Conservation (phyloP, 805 yeast species). For the Candida berthetii region DNA sequence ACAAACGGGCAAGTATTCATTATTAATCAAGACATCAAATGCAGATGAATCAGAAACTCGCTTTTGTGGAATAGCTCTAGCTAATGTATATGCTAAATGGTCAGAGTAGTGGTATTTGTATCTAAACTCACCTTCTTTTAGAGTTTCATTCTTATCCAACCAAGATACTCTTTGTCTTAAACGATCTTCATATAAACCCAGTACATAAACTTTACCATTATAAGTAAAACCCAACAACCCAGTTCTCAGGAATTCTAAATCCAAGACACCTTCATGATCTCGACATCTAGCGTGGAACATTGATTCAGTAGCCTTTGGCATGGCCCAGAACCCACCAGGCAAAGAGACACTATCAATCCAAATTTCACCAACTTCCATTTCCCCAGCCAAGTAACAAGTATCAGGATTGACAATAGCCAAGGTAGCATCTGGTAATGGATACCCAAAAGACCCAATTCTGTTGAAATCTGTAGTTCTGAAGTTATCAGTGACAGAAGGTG, state of each 20-base stretch:
- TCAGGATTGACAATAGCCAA: constrained; percentile 94
- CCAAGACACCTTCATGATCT: constrained; percentile 63
- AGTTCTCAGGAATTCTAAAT: constrained; percentile 80
- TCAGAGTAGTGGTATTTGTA: constrained; percentile 75
- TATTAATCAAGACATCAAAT: constrained; percentile 72
- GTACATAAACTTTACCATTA: constrained; percentile 80
- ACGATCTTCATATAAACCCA: constrained; percentile 90
- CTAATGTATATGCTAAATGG: constrained; percentile 80
- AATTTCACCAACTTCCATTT: constrained; percentile 85
- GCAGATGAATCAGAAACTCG: constrained; percentile 87
- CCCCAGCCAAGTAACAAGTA: constrained; percentile 65
- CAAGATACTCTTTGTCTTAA: constrained; percentile 70
- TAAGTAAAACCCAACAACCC: constrained; percentile 86
- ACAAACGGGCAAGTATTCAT: constrained; percentile 76
- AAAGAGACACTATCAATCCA: constrained; percentile 96
- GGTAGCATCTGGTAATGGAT: constrained; percentile 90
- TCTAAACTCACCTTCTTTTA: constrained; percentile 9
- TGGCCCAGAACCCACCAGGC: constrained; percentile 85
- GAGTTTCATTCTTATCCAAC: constrained; percentile 42
- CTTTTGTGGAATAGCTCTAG: constrained; percentile 57
- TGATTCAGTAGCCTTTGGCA: constrained; percentile 57
- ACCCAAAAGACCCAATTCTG: constrained; percentile 89
- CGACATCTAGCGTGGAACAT: constrained; percentile 80
- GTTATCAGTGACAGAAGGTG: constrained; percentile 42
- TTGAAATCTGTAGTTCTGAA: constrained; percentile 38